Evolutionary conservation across 1,284 basidiomycete genomes (phyloP), one percentile per base, ranked within the genome.

Genomic region (Irpex rosettiformis): DNA sequence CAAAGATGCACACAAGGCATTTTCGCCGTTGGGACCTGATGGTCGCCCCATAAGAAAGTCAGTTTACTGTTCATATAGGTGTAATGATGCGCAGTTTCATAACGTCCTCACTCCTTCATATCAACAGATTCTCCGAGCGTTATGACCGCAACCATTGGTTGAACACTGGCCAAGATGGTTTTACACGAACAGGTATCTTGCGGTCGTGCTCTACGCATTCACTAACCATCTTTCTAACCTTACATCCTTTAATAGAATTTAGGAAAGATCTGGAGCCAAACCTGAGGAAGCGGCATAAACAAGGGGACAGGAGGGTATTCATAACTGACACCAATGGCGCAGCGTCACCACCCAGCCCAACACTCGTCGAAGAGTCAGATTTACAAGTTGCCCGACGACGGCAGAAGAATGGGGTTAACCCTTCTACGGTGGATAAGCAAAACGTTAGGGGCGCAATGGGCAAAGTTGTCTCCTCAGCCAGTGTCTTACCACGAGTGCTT

Each of bases 1-100:
- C 18, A 78, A 76, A 56, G 80, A 79, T 16, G 68, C 79, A 29
- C 69, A 73, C 4, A 67, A 68, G 1, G 81, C 84, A 4, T 86
- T 86, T 61, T 80, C 79, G 43, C 87, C 89, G 0, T 70, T 86
- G 1, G 79, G 78, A 2, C 69, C 75, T 4, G 80, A 86, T 63
- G 83, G 88, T 6, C 74, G 79, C 47, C 83, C 86, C 6, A 69
- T 79, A 59, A 78, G 87, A 67, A 86, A 79, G 87, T 88, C 61
- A 58, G 79, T 13, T 33, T 22, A 45, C 7, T 52, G 45, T 57
- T 49, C 25, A 24, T 52, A 25, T 43, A 22, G 18, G 21, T 16
- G 27, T 37, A 16, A 28, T 10, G 10, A n/a, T 25, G 25, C 24
- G 37, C n/a, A 40, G 28, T 47, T 27, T 30, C n/a, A 64, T 30